These are phyloP conservation scores for Citrus australasica DNA, from an alignment of 345 rosid genomes.

Conservation along the genomic window DNA sequence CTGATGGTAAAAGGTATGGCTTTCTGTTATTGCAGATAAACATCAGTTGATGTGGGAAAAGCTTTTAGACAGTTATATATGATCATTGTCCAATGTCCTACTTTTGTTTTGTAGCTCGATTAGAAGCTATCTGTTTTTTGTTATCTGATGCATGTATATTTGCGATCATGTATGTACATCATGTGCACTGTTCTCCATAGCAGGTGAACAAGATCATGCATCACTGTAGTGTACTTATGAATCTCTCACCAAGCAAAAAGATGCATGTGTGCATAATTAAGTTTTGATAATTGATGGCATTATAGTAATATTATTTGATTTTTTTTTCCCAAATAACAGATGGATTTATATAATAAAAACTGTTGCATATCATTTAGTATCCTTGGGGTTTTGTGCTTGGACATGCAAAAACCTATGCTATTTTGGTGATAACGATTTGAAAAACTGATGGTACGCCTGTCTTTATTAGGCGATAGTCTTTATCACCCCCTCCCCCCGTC, in stretches of 20 bases:
- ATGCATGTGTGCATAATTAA: neutral
- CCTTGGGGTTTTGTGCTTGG: neutral
- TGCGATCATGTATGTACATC: neutral
- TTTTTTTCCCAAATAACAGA: neutral
- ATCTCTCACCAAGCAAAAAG: neutral
- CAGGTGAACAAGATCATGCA: neutral
- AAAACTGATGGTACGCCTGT: neutral
- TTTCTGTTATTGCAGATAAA: neutral
- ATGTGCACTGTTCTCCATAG: neutral
- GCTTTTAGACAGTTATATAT: neutral
- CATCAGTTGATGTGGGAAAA: neutral
- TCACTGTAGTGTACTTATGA: neutral
- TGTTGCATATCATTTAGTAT: neutral
- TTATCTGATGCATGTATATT: neutral
- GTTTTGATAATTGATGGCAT: neutral
- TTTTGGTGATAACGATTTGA: neutral
- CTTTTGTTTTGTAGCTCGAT: neutral
- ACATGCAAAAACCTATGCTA: neutral
- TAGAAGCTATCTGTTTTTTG: neutral
- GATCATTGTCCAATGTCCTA: neutral
- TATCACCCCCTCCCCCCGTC: neutral
- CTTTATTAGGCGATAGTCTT: neutral
- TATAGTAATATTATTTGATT: neutral
- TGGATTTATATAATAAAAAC: neutral
- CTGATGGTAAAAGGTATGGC: constrained; percentile 85